phyloP scores from a whole-genome alignment of 768 basidiomycete species.

The Collybia nuda region DNA sequence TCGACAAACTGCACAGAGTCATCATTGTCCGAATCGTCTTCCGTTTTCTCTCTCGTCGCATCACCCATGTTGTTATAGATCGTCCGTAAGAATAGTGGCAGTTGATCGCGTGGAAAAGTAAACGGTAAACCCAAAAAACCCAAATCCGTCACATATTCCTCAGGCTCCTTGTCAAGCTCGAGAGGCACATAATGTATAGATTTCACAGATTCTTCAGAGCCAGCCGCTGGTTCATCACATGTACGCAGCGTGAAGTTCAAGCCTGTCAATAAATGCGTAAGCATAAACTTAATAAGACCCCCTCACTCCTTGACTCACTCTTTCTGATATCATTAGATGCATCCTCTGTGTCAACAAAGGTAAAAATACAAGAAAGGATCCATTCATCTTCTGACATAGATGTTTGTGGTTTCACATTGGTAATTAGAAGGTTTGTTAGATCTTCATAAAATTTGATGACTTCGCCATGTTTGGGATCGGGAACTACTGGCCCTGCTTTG shows the following conservation, averaged over 20 bases:
- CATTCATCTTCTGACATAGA: conserved; percentile 56
- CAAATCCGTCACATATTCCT: conserved; percentile 55
- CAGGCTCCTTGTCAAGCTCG: conserved; percentile 60
- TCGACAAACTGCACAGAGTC: conserved; percentile 6
- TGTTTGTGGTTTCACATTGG: conserved; percentile 49
- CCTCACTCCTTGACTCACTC: conserved; percentile 33
- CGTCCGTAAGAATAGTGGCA: conserved; percentile 65
- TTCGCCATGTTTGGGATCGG: conserved; percentile 58
- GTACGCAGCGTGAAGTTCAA: conserved; percentile 60
- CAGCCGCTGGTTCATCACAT: conserved; percentile 37
- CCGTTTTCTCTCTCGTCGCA: conserved; percentile 15
- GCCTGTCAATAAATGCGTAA: conserved; percentile 34
- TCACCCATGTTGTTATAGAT: conserved; percentile 51
- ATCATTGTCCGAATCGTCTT: conserved; percentile 5
- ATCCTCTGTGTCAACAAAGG: conserved; percentile 37
- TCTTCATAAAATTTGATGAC: conserved; percentile 84
- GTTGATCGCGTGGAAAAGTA: conserved; percentile 66
- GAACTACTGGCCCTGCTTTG: conserved; percentile 34
- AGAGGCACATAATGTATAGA: conserved; percentile 64
- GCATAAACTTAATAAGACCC: background rate
- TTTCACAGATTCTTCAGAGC: conserved; percentile 37
- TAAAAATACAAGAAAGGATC: conserved; percentile 67
- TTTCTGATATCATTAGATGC: conserved; percentile 25
- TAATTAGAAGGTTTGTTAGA: conserved; percentile 75
- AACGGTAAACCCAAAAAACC: conserved; percentile 65